Percentiles rank a stretch among this genome's conserved stretches.
These are phyloP conservation scores for Exophiala aquamarina DNA, from an alignment of 2,329 filamentous ascomycete genomes.

Conservation along the genomic window DNA sequence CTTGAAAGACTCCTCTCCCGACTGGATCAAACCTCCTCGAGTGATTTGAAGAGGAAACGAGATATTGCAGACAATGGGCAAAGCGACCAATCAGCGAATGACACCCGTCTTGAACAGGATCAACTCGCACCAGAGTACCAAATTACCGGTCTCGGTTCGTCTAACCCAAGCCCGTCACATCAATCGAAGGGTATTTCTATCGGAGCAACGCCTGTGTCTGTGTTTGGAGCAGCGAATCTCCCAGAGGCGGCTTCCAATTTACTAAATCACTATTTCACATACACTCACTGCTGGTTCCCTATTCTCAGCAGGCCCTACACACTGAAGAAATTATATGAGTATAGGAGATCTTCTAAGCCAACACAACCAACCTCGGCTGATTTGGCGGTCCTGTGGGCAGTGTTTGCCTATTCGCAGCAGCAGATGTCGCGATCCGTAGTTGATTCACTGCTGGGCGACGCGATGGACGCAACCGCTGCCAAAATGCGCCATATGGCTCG, in stretches of 20 bases:
- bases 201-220: background rate
- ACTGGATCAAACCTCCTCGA: constrained; percentile 28
- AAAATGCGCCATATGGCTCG: constrained; percentile 29
- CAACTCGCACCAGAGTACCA: constrained; percentile 9
- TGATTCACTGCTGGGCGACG: background rate
- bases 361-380: constrained; percentile 20
- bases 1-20: constrained; percentile 43
- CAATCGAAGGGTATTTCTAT: background rate
- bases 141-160: constrained; percentile 4
- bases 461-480: background rate
- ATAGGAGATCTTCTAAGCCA: constrained; percentile 30
- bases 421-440: constrained; percentile 4
- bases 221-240: constrained; percentile 33
- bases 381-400: constrained; percentile 45
- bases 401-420: constrained; percentile 40
- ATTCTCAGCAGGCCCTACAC: constrained; percentile 59
- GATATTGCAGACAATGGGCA: constrained; percentile 30
- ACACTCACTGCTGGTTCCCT: constrained; percentile 60
- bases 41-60: constrained; percentile 36
- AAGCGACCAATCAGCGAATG: background rate
- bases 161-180: constrained; percentile 1
- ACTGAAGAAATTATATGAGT: constrained; percentile 55
- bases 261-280: constrained; percentile 58
- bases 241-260: constrained; percentile 53
- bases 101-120: constrained; percentile 17